Evolutionary conservation across 805 yeast species (phyloP).

Genomic region (Candida coquimbonensis): DNA sequence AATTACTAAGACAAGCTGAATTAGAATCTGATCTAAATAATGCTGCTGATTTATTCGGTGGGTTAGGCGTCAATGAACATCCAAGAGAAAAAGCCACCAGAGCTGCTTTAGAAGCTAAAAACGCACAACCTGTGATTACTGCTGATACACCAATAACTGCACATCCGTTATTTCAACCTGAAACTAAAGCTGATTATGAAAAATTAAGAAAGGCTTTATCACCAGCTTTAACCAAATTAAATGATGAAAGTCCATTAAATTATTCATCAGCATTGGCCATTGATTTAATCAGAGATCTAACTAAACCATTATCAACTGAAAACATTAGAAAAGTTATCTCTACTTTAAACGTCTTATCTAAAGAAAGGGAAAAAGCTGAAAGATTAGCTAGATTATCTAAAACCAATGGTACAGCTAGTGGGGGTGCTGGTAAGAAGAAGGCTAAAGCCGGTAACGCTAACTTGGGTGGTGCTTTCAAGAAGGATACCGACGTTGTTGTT

Average conservation of each 20-base stretch:
- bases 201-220: slow-evolving; percentile 68
- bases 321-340: slow-evolving; percentile 79
- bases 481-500: slow-evolving; percentile 54
- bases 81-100: slow-evolving; percentile 35
- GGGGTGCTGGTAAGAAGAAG: slow-evolving; percentile 95
- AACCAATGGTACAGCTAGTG: slow-evolving; percentile 79
- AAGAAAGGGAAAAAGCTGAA: slow-evolving; percentile 84
- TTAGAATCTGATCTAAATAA: slow-evolving; percentile 79
- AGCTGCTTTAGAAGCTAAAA: slow-evolving; percentile 26
- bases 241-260: slow-evolving; percentile 54
- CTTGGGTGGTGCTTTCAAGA: slow-evolving; percentile 55
- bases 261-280: slow-evolving; percentile 73
- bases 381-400: slow-evolving; percentile 79
- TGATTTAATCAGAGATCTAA: slow-evolving; percentile 78
- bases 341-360: slow-evolving; percentile 72
- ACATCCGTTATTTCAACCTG: slow-evolving; percentile 82
- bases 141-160: slow-evolving; percentile 60
- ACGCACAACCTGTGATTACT: slow-evolving; percentile 29
- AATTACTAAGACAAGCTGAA: slow-evolving; percentile 73
- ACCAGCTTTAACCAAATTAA: slow-evolving; percentile 51
- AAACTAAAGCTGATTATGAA: slow-evolving; percentile 71
- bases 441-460: slow-evolving; percentile 65
- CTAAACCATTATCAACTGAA: slow-evolving; percentile 76
- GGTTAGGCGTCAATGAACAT: slow-evolving; percentile 46
- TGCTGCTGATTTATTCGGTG: slow-evolving; percentile 89